These are phyloP conservation scores for Chaetothyriales sp. DNA, from an alignment of 2,329 filamentous ascomycete genomes.

Conservation along the genomic window DNA sequence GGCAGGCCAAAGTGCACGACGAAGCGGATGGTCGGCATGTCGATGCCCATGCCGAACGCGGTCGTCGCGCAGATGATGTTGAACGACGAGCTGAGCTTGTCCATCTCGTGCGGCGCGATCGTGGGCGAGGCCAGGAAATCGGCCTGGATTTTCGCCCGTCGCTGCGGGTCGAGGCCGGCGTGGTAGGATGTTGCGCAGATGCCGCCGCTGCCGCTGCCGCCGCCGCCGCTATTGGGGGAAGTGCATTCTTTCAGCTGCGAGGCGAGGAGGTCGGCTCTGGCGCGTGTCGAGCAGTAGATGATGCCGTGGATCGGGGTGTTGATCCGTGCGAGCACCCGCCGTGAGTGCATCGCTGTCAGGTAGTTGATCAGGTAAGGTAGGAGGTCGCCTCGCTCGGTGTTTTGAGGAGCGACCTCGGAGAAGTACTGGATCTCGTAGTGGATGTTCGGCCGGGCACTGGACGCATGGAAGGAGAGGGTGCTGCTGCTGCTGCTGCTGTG, in stretches of 20 bases:
- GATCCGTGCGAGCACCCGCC: constrained; percentile 39
- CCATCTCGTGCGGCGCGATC: constrained; percentile 7
- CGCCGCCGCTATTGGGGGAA: constrained; percentile 4
- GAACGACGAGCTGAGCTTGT: constrained; percentile 41
- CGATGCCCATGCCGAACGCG: constrained; percentile 95
- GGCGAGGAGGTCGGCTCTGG: constrained; percentile 28
- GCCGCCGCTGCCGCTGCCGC: constrained; percentile 16
- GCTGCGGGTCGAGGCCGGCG: constrained; percentile 55
- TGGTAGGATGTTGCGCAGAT: constrained; percentile 34
- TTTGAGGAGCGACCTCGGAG: constrained; percentile 23
- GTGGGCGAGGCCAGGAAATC: constrained; percentile 13
- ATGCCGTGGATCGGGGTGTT: constrained; percentile 28
- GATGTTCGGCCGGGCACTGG: constrained; percentile 67
- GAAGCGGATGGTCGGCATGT: constrained; percentile 87
- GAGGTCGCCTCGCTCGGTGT: constrained; percentile 50
- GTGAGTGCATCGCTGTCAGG: constrained; percentile 56
- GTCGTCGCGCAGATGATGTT: constrained; percentile 91
- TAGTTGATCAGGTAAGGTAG: constrained; percentile 61
- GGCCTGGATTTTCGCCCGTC: constrained; percentile 41
- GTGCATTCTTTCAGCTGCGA: constrained; percentile 15
- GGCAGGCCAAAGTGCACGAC: constrained; percentile 90
- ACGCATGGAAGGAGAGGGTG: constrained; percentile 59
- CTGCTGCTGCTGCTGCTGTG: constrained; percentile 29
- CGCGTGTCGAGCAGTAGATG: constrained; percentile 31
- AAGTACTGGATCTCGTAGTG: constrained; percentile 72